Evolutionary conservation across 352 stramenopile genomes (phyloP).

Genomic region (Phytophthora macrochlamydospora): DNA sequence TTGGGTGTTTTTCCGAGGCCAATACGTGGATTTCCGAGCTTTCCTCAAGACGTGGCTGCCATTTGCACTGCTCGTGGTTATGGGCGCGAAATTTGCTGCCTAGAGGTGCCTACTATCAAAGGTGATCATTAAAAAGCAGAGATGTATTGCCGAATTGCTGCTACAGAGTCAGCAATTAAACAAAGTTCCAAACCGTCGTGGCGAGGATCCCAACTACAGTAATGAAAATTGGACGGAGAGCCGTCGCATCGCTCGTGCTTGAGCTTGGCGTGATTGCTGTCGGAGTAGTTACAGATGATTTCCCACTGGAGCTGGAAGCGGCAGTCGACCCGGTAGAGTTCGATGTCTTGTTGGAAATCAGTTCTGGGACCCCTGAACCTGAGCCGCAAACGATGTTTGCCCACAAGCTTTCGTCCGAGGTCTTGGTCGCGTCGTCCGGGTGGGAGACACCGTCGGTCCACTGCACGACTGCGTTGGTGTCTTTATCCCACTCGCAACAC

Average conservation of each 20-base stretch:
- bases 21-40: conserved; percentile 45
- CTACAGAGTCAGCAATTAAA: conserved; percentile 8
- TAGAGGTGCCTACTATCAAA: conserved; percentile 1
- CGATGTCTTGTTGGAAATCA: conserved; percentile 8
- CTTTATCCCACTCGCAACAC: no score
- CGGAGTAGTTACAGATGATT: background rate
- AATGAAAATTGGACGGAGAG: conserved; percentile 9
- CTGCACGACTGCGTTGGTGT: no score
- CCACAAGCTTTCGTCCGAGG: conserved; percentile 22
- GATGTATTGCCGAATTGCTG: conserved; percentile 12
- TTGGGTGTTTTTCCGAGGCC: conserved; percentile 66
- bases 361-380: no score
- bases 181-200: conserved; percentile 10
- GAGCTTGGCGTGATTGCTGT: conserved; percentile 20
- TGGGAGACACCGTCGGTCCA: conserved; percentile 17
- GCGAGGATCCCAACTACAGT: conserved; percentile 4
- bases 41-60: conserved; percentile 36
- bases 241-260: conserved; percentile 10
- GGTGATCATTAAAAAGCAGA: background rate
- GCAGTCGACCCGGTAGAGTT: background rate
- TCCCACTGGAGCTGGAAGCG: conserved; percentile 2
- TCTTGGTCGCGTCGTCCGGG: conserved; percentile 1
- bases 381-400: conserved; percentile 16
- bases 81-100: background rate
- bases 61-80: conserved; percentile 15